Conservation (phyloP, 2,329 filamentous ascomycete genomes). For the Fusarium sp. region DNA sequence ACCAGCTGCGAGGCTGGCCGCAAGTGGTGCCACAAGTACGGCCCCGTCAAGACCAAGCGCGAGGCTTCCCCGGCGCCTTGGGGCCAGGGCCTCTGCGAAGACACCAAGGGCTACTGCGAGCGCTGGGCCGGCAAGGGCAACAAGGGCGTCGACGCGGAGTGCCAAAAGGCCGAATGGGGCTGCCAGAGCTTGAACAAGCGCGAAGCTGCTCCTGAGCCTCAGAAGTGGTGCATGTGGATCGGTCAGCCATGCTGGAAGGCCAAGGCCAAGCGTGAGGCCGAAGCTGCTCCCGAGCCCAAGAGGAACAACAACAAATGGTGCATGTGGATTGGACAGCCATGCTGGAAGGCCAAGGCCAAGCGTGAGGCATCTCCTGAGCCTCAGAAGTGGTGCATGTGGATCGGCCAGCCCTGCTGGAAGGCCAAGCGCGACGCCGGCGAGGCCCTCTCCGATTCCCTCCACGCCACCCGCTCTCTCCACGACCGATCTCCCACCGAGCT, state of each 20-base stretch:
- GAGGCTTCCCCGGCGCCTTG: constrained; percentile 9
- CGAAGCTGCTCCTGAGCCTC: constrained; percentile 8
- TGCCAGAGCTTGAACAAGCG: background rate
- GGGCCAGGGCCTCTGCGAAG: background rate
- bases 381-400: constrained; percentile 49
- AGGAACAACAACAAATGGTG: constrained; percentile 16
- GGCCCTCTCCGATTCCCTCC: constrained; percentile 47
- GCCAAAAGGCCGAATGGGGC: background rate
- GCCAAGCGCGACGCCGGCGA: constrained; percentile 52
- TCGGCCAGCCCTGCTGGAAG: constrained; percentile 55
- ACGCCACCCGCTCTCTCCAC: constrained; percentile 37
- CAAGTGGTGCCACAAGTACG: background rate
- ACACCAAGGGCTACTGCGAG: background rate
- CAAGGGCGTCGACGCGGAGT: background rate
- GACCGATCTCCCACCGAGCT: constrained; percentile 43
- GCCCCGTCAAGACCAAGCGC: background rate
- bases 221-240: constrained; percentile 10
- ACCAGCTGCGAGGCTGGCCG: constrained; percentile 1
- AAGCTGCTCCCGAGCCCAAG: constrained; percentile 7
- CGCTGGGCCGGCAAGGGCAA: background rate
- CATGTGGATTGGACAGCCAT: constrained; percentile 20
- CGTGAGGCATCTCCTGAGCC: constrained; percentile 35
- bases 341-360: constrained; percentile 22
- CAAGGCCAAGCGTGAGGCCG: constrained; percentile 16
- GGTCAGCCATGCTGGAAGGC: constrained; percentile 22